Evolutionary conservation across 345 rosid species (phyloP).

Genomic region (Erysimum cheiranthoides): DNA sequence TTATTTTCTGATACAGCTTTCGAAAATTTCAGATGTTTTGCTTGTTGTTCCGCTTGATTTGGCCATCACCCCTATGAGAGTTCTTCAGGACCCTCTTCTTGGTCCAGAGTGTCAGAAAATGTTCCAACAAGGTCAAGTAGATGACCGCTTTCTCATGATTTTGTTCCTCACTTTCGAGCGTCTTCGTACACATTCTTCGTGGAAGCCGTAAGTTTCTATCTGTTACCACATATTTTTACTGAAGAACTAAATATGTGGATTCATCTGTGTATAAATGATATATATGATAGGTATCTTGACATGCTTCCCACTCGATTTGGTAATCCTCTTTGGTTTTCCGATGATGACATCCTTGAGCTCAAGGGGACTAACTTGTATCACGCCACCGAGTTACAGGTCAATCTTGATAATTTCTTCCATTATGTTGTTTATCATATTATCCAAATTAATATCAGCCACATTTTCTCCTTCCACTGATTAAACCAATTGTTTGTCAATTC

Average conservation of each 20-base stretch:
- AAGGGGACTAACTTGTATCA: constrained; percentile 77
- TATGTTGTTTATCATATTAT: constrained; percentile 5
- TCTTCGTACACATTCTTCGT: constrained; percentile 72
- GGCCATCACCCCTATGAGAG: constrained; percentile 97
- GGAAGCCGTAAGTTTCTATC: constrained; percentile 78
- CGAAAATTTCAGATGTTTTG: constrained; percentile 61
- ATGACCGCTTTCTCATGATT: constrained; percentile 86
- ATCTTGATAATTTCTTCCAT: neutral
- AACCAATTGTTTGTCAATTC: neutral
- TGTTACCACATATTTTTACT: constrained; percentile 1
- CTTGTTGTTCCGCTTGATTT: constrained; percentile 81
- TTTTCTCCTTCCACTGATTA: constrained; percentile 13
- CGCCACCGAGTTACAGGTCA: constrained; percentile 83
- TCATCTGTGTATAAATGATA: constrained; percentile 27
- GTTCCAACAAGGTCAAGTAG: constrained; percentile 84
- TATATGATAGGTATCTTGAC: constrained; percentile 71
- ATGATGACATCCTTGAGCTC: constrained; percentile 76
- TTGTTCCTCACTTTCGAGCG: constrained; percentile 80
- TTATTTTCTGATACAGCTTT: neutral
- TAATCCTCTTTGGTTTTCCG: constrained; percentile 89
- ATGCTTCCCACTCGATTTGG: constrained; percentile 84
- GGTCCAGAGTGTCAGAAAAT: constrained; percentile 87
- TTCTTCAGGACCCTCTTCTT: constrained; percentile 84
- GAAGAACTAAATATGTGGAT: no score
- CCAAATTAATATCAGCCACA: neutral